A percentile compares a stretch with the other conserved stretches of the same genome.
Conservation (phyloP, 2,329 filamentous ascomycete species). For the Lasiodiplodia gonubiensis region DNA sequence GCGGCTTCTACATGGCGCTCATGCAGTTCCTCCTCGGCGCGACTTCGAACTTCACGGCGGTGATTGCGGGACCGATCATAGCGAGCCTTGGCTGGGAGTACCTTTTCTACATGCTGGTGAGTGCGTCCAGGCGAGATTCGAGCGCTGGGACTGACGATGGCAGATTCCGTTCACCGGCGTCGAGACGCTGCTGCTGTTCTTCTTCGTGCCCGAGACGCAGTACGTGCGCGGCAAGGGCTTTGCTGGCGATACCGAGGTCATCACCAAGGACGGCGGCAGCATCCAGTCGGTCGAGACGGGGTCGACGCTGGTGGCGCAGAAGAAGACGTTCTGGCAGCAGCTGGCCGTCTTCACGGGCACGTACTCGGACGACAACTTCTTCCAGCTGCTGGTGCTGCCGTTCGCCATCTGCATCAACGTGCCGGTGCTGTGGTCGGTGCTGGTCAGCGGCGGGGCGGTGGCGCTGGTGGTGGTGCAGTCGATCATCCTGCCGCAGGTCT, state of each 20-base stretch:
- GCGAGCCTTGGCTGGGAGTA: constrained; percentile 54
- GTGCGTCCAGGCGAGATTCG: constrained; percentile 38
- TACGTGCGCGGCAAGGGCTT: constrained; percentile 49
- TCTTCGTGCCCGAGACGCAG: constrained; percentile 60
- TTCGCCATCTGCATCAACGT: constrained; percentile 59
- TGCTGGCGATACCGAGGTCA: constrained; percentile 5
- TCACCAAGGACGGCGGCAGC: constrained; percentile 18
- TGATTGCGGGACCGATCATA: constrained; percentile 17
- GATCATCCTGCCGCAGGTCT: constrained; percentile 52
- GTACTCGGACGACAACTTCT: constrained; percentile 46
- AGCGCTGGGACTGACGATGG: constrained; percentile 49
- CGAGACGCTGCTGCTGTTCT: constrained; percentile 52
- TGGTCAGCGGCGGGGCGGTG: constrained; percentile 53
- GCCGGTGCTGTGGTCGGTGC: constrained; percentile 57
- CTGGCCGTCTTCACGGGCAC: constrained; percentile 48
- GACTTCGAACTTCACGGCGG: constrained; percentile 25
- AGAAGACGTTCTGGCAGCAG: constrained; percentile 45
- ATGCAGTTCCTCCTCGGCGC: constrained; percentile 47
- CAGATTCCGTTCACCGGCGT: constrained; percentile 43
- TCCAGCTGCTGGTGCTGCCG: constrained; percentile 51
- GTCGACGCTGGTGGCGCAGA: constrained; percentile 30
- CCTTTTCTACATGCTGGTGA: constrained; percentile 54
- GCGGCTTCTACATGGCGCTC: constrained; percentile 55
- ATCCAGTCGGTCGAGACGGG: constrained; percentile 14
- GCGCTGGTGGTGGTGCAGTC: constrained; percentile 53